Percentiles rank a stretch among this genome's conserved stretches.
These are phyloP conservation scores for Plantago ovata DNA, from an alignment of 257 asterid genomes.

Conservation along the genomic window DNA sequence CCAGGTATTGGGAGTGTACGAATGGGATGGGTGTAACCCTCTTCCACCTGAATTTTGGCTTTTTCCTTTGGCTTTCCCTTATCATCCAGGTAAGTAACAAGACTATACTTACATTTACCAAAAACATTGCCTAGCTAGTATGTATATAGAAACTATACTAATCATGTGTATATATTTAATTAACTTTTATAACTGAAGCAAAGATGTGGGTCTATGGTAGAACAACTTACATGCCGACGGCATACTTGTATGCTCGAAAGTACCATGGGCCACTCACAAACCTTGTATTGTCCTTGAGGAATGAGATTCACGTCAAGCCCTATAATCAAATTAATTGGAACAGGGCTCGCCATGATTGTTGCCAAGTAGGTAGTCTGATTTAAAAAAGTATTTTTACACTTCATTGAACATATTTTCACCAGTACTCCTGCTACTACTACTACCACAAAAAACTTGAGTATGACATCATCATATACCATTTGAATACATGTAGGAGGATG, in stretches of 20 bases:
- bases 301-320: conserved; percentile 52
- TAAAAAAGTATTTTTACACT: too few species aligned
- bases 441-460: too few species aligned
- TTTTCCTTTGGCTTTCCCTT: conserved; percentile 66
- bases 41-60: conserved; percentile 85
- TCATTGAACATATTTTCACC: too few species aligned
- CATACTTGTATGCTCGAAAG: conserved; percentile 60
- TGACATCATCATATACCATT: too few species aligned
- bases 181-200: conserved; percentile 27
- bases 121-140: too few species aligned
- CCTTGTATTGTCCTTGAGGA: conserved; percentile 47
- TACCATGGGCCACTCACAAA: conserved; percentile 63
- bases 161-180: not conserved
- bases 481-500: conserved; percentile 46
- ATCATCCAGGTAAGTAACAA: conserved; percentile 53
- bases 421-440: too few species aligned
- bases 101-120: too few species aligned
- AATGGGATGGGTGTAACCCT: conserved; percentile 95
- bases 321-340: conserved; percentile 67
- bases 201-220: conserved; percentile 90
- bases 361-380: conserved; percentile 48
- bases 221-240: conserved; percentile 81
- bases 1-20: conserved; percentile 81
- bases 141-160: not conserved
- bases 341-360: conserved; percentile 64